Conservation (phyloP, 192 early-diverging fungal species). For the Coemansia interrupta region DNA sequence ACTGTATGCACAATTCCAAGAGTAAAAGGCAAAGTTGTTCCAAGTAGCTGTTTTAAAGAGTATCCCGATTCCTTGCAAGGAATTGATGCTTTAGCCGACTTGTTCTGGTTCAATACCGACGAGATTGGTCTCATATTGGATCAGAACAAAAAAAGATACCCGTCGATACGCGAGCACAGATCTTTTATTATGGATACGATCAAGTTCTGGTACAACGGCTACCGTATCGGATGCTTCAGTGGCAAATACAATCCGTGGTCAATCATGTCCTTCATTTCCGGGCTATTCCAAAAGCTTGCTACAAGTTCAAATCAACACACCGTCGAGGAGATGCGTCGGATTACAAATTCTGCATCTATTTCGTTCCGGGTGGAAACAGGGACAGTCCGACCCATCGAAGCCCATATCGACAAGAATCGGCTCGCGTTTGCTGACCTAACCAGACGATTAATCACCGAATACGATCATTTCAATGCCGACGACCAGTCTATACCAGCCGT, state of each 20-base stretch:
- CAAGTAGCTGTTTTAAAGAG: constrained; percentile 8
- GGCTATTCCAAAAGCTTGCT: constrained; percentile 6
- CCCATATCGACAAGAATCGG: constrained; percentile 10
- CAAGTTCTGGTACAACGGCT: constrained; percentile 18
- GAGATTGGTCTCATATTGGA: constrained; percentile 32
- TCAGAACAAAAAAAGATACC: constrained; percentile 12
- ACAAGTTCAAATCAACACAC: not conserved
- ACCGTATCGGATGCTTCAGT: constrained; percentile 9
- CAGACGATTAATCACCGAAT: constrained; percentile 12
- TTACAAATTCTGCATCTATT: constrained; percentile 6
- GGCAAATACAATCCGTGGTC: constrained; percentile 53
- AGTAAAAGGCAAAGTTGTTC: constrained; percentile 19
- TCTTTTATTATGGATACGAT: not conserved
- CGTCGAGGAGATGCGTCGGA: not conserved
- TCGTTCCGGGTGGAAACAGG: constrained; percentile 18
- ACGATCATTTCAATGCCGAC: constrained; percentile 3
- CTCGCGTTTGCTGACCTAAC: constrained; percentile 8
- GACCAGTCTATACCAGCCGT: not conserved
- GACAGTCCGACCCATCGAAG: constrained; percentile 8
- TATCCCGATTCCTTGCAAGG: constrained; percentile 22
- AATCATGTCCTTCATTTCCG: constrained; percentile 31
- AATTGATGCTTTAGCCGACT: constrained; percentile 23
- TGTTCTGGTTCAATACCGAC: constrained; percentile 35
- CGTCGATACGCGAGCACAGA: constrained; percentile 5
- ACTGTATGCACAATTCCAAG: constrained; percentile 26